Base-by-base conservation (phyloP, 2,329 filamentous ascomycete species). In the Orbilia quercus region DNA sequence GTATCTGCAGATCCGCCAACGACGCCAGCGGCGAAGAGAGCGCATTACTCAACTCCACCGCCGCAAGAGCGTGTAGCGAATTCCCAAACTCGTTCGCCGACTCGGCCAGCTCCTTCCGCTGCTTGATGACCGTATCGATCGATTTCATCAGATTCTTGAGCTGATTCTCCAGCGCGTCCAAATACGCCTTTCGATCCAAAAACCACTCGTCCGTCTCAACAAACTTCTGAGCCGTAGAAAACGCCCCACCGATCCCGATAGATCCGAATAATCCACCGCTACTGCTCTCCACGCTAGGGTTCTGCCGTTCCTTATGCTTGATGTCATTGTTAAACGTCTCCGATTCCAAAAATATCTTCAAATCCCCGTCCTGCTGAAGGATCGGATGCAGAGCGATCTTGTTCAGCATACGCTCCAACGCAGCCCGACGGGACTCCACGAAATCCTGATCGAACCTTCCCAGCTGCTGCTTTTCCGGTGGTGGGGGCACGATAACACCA, bases 201-300 rank as follows among this genome's bases (percentile, higher is more conserved):
- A 99, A 99, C 95, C 94, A 99, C 90, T 99, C 95, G 80, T 99
- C 95, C 79, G 98, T 95, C 82, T 99, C 95, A 40, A 99, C 88
- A 82, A 99, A 99, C 81, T 99, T 99, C 45, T 65, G 59, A 71
- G 85, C 85, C 34, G 82, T 82, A 78, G 86, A 89, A 14, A 72
- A 72, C 14, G 67, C 59, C 60, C 88, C 85, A 69, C 88, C 86
- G 16, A 74, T 51, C 9, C 70, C 70, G 22, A 72, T 65, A 2
- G 47, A 53, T 28, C 93, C 91, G 23, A 94, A 88, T 75, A 85
- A 90, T 75, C 95, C 86, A 20, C 92, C 91, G 60, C 95, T 93
- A 82, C 98, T 98, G 82, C 89, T 96, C 82, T 98, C 95, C 44
- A 88, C 88, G 2, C 96, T 85, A 70, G 97, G 92, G 78, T 92